These are phyloP conservation scores for Globisporangium abappressorium DNA, from an alignment of 352 stramenopile genomes.

Conservation along the genomic window DNA sequence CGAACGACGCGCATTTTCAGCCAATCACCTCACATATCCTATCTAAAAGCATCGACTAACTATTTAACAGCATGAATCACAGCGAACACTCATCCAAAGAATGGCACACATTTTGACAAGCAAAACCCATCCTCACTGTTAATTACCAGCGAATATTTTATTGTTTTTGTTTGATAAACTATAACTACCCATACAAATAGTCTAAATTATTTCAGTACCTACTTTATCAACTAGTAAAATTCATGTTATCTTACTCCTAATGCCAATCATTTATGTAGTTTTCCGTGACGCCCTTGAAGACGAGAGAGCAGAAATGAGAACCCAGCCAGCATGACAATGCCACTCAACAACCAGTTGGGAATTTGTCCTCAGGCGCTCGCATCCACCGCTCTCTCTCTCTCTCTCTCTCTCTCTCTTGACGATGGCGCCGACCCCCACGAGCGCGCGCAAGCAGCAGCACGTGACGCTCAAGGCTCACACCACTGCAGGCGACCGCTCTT, in stretches of 20 bases:
- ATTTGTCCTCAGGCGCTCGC: not conserved
- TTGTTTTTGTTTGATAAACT: not conserved
- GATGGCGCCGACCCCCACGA: conserved; percentile 8
- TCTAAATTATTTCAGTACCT: too few relatives aligned
- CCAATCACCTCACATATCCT: not conserved
- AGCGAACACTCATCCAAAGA: not conserved
- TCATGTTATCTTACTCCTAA: not conserved
- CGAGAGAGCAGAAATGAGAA: not conserved
- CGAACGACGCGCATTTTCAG: not conserved
- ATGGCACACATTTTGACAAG: not conserved
- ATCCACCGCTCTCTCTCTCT: not conserved
- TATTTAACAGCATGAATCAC: not conserved
- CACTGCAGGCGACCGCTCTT: not conserved
- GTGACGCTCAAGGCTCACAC: not conserved
- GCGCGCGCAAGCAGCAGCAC: conserved; percentile 9
- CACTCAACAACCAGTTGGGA: not conserved
- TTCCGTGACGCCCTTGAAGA: not conserved
- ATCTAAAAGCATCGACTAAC: not conserved
- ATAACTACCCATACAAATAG: too few relatives aligned
- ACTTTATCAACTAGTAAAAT: not conserved
- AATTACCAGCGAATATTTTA: not conserved
- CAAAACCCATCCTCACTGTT: not conserved
- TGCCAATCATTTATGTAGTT: not conserved
- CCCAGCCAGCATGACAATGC: not conserved
- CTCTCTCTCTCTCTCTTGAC: not conserved